A percentile compares a stretch with the other conserved stretches of the same genome.
Evolutionary conservation across 352 stramenopile species (phyloP).

Genomic region (Pythium chondricola): DNA sequence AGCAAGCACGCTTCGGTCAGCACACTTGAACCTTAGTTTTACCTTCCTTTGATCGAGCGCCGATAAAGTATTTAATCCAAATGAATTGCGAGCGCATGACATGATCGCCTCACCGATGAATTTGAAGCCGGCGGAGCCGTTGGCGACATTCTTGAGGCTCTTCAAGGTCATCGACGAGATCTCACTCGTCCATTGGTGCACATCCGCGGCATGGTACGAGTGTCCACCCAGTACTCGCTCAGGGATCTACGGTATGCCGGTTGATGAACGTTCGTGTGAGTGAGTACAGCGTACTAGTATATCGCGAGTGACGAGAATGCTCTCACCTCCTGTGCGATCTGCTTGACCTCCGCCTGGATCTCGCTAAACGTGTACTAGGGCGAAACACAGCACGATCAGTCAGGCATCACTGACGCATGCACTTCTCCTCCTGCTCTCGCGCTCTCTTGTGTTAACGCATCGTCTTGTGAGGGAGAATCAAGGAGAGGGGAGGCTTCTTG

Average conservation of each 20-base stretch:
- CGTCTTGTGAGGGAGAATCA: too few species aligned
- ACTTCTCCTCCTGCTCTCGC: too few species aligned
- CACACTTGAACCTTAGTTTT: neutral
- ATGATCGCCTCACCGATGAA: constrained; percentile 83
- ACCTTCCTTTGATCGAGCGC: neutral
- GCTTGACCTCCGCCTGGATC: constrained; percentile 86
- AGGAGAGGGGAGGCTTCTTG: too few species aligned
- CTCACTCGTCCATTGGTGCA: constrained; percentile 71
- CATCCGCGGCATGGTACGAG: constrained; percentile 75
- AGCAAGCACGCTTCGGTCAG: constrained; percentile 2
- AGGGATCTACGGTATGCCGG: constrained; percentile 51
- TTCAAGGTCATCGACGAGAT: constrained; percentile 80
- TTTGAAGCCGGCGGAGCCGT: constrained; percentile 84
- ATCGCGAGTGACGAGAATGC: too few species aligned
- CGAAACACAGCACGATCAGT: neutral
- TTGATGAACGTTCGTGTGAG: too few species aligned
- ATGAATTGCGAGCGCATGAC: too few species aligned
- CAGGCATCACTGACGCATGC: too few species aligned
- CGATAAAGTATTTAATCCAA: neutral
- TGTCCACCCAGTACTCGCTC: constrained; percentile 59
- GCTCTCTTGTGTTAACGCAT: too few species aligned
- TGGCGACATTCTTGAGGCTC: constrained; percentile 76
- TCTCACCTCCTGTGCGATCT: constrained; percentile 71
- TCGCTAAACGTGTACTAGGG: constrained; percentile 73
- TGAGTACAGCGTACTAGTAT: too few species aligned